A percentile compares a stretch with the other conserved stretches of the same genome.
phyloP scores from a whole-genome alignment of 345 rosid species.

The Draba incana region DNA sequence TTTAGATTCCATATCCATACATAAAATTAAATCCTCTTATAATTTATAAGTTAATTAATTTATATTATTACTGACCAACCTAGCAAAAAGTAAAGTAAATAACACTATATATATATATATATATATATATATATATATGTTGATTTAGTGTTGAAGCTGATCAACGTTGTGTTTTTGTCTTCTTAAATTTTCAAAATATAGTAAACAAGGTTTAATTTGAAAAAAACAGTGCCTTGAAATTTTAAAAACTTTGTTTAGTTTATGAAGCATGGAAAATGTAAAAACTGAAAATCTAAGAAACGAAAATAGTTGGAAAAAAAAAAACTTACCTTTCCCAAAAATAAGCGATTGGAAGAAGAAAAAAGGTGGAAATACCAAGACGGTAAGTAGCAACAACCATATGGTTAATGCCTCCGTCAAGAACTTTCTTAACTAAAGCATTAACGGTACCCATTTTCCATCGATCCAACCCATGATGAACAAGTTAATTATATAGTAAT shows the following conservation, averaged over 20 bases:
- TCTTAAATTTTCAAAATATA: no score
- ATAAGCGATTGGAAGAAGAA: slow-evolving; percentile 60
- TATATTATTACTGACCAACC: no score
- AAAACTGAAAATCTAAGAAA: neutral
- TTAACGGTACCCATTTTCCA: slow-evolving; percentile 56
- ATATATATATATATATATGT: no score
- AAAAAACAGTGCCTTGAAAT: no score
- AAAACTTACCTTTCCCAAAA: slow-evolving; percentile 56
- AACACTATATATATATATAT: no score
- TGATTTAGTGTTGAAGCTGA: no score
- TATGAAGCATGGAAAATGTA: neutral
- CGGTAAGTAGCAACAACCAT: slow-evolving; percentile 65
- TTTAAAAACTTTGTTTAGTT: neutral
- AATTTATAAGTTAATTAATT: no score
- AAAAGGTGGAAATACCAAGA: slow-evolving; percentile 50
- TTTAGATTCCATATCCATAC: slow-evolving; percentile 1
- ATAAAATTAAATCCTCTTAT: neutral
- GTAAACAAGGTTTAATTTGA: no score
- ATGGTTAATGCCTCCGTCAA: slow-evolving; percentile 59
- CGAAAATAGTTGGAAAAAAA: neutral
- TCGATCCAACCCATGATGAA: slow-evolving; percentile 37
- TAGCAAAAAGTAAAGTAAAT: no score
- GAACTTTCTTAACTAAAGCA: slow-evolving; percentile 60
- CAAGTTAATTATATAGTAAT: slow-evolving; percentile 9
- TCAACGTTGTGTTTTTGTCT: no score